A percentile compares a stretch with the other conserved stretches of the same genome.
phyloP scores from a whole-genome alignment of 2,329 filamentous ascomycete genomes.

The Calonectria montana region DNA sequence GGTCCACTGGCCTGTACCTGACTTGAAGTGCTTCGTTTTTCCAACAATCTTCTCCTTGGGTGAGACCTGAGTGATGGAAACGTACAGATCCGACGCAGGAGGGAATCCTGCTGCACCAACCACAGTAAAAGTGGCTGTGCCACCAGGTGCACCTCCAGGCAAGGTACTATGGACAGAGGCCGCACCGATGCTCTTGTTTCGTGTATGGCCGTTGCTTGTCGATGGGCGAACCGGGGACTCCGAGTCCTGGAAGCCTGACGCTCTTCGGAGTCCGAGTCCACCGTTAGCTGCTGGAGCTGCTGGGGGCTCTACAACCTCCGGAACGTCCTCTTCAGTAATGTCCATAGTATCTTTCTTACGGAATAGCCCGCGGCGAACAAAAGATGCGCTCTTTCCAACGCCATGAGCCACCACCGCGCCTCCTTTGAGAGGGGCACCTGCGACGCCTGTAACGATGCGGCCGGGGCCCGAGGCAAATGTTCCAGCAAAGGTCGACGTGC shows the following conservation, averaged over 20 bases:
- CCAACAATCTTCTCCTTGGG: slow-evolving; percentile 82
- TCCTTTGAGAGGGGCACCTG: slow-evolving; percentile 93
- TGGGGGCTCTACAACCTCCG: slow-evolving; percentile 54
- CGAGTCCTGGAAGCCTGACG: slow-evolving; percentile 52
- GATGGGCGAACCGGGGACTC: slow-evolving; percentile 37
- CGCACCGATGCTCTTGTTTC: slow-evolving; percentile 70
- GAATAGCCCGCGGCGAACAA: slow-evolving; percentile 87
- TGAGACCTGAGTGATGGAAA: slow-evolving; percentile 75
- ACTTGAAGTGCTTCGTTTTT: slow-evolving; percentile 93
- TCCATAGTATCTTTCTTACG: slow-evolving; percentile 75
- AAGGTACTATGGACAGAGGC: slow-evolving; percentile 75
- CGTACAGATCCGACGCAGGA: slow-evolving; percentile 80
- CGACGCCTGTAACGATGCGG: slow-evolving; percentile 84
- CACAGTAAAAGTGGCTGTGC: slow-evolving; percentile 84
- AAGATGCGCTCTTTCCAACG: slow-evolving; percentile 90
- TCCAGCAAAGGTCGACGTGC: slow-evolving; percentile 91
- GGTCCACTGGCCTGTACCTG: slow-evolving; percentile 70
- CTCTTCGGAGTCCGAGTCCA: slow-evolving; percentile 56
- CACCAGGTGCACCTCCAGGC: slow-evolving; percentile 70
- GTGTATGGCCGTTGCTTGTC: slow-evolving; percentile 55
- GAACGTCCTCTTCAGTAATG: slow-evolving; percentile 59
- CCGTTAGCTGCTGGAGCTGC: slow-evolving; percentile 48
- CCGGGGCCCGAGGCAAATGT: slow-evolving; percentile 88
- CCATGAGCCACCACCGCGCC: slow-evolving; percentile 83
- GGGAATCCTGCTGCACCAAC: slow-evolving; percentile 84